Base-by-base conservation (phyloP, 2,329 filamentous ascomycete species). In the Trichoderma polysporum region DNA sequence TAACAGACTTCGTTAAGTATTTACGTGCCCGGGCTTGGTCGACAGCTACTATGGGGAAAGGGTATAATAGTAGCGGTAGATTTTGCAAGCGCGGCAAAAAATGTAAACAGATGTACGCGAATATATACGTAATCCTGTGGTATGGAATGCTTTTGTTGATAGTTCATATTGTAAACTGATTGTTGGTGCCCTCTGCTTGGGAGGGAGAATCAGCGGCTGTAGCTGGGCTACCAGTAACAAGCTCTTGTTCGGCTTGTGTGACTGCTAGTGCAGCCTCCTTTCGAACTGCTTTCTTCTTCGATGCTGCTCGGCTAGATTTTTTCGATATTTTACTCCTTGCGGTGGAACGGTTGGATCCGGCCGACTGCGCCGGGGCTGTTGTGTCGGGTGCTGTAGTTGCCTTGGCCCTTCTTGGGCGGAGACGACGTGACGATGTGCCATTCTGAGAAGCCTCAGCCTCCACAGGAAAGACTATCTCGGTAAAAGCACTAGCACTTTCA, bases 391-490 rank as follows among this genome's bases (percentile, higher is more conserved):
- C 33, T 27, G 37, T 29, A 10, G 69, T 25, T 25, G 60, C 8
- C 50, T 63, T 68, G 13, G 56, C 56, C 25, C 47, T 68, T 31
- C 67, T 66, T 31, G 67, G 67, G 39, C 63, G 67, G 31, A 68
- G 67, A 27, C 59, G 63, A 31, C 66, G 66, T 52, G 25, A 59
- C 13, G 66, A n/a, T 25, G 41, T 53, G 12, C 27, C 19, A n/a
- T 58, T 45, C 27, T 59, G 52, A 66, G 60, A 35, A 47, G 39
- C 29, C n/a, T 9, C 17, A 39, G 35, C 29, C 15, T 68, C 41
- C n/a, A n/a, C n/a, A 54, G 22, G 1, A 27, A 50, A 31, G 15
- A 17, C 22, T 15, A 41, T 33, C 3, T 52, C 41, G 52, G 2
- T 22, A 39, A 39, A 29, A 22, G 25, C 19, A 25, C 27, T 19